Conservation (phyloP, 2,329 filamentous ascomycete species). For the Colletotrichum sidae region DNA sequence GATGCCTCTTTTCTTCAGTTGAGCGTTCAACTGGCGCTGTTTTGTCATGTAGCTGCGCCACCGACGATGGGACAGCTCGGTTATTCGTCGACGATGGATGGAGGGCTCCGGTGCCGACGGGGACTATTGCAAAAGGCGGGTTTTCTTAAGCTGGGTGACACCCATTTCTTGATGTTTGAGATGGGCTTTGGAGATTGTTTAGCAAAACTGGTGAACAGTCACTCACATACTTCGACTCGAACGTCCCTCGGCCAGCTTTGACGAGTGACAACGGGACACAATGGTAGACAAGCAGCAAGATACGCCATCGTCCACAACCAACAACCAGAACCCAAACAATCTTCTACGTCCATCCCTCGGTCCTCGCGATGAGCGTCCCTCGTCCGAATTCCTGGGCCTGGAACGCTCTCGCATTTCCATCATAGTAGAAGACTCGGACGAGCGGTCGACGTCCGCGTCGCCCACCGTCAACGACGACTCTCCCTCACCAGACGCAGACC, state of each 20-base stretch:
- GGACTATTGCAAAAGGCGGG: neutral
- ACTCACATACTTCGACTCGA: neutral
- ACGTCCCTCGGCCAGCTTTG: no score
- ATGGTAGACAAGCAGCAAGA: neutral
- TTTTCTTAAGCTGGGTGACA: neutral
- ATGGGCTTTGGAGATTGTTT: no score
- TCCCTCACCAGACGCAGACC: neutral
- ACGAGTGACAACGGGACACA: no score
- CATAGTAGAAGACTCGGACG: conserved; percentile 5
- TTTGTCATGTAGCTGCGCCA: conserved; percentile 2
- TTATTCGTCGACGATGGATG: neutral
- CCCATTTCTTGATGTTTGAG: no score
- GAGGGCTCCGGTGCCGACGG: conserved; percentile 2
- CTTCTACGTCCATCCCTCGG: conserved; percentile 1
- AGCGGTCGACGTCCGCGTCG: neutral
- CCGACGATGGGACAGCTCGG: conserved; percentile 3
- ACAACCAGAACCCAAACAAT: neutral
- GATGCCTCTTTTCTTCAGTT: neutral
- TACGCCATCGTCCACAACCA: neutral
- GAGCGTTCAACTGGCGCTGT: conserved; percentile 7
- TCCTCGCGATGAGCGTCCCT: conserved; percentile 12
- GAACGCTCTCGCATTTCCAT: conserved; percentile 25
- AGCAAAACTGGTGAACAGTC: no score
- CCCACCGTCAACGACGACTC: conserved; percentile 4
- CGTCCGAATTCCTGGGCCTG: conserved; percentile 25